phyloP scores from a whole-genome alignment of 441 rosid species.

The Croton setiger region DNA sequence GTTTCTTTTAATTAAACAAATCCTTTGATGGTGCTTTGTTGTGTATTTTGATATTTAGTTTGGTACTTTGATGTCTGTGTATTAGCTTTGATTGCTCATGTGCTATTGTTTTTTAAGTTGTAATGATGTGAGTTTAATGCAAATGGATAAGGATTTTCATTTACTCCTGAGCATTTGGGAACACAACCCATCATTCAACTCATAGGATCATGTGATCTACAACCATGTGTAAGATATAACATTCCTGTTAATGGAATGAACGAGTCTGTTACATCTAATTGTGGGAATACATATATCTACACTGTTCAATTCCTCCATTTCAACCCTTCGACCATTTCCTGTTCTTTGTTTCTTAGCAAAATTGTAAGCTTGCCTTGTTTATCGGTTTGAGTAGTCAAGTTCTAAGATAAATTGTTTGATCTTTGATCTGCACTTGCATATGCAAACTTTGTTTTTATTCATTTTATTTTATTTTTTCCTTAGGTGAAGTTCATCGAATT shows the following conservation, averaged over 20 bases:
- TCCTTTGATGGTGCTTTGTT: background rate
- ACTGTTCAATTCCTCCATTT: no score
- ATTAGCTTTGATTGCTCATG: background rate
- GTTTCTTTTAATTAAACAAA: background rate
- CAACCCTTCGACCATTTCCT: no score
- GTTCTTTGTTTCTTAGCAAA: no score
- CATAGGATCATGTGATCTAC: background rate
- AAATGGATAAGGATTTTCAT: background rate
- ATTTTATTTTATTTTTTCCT: background rate
- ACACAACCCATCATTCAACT: no score
- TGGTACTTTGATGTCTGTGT: background rate
- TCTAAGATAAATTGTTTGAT: no score
- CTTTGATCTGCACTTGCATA: background rate
- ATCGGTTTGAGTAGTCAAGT: no score
- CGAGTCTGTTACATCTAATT: background rate
- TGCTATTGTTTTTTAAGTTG: background rate
- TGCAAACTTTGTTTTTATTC: background rate
- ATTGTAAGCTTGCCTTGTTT: no score
- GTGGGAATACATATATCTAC: background rate
- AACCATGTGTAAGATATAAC: background rate
- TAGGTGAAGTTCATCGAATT: background rate
- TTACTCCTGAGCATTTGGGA: background rate
- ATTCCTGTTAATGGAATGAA: no score
- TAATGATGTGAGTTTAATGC: background rate
- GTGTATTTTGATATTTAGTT: background rate